A percentile compares a stretch with the other conserved stretches of the same genome.
Conservation (phyloP, 805 yeast species). For the Saccharomyces jurei region DNA sequence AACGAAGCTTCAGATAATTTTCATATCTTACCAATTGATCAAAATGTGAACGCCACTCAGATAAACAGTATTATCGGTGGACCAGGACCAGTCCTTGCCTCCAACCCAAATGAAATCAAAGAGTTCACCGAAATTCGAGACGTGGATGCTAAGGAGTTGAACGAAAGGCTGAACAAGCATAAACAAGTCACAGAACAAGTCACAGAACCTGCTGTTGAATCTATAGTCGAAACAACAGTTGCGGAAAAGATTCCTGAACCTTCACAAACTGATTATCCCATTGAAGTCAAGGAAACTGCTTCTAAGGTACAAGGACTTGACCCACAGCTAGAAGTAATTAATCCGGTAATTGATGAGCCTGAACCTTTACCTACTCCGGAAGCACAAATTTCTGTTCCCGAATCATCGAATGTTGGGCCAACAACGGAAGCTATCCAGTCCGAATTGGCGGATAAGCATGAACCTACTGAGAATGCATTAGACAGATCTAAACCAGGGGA, state of each 20-base stretch:
- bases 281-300: slow-evolving; percentile 1
- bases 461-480: background rate
- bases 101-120: slow-evolving; percentile 52
- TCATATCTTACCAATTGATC: slow-evolving; percentile 38
- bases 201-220: slow-evolving; percentile 4
- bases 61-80: slow-evolving; percentile 47
- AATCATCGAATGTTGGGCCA: background rate
- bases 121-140: slow-evolving; percentile 53
- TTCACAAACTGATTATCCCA: slow-evolving; percentile 5
- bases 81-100: slow-evolving; percentile 55
- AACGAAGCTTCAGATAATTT: slow-evolving; percentile 12
- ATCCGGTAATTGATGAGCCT: background rate
- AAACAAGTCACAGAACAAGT: slow-evolving; percentile 4
- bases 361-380: background rate
- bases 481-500: background rate
- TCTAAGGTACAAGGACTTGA: background rate
- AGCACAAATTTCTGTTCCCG: background rate
- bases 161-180: slow-evolving; percentile 33
- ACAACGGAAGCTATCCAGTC: background rate
- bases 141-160: slow-evolving; percentile 53
- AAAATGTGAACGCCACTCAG: slow-evolving; percentile 30
- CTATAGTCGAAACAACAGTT: background rate
- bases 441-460: slow-evolving; percentile 1
- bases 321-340: background rate
- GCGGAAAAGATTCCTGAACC: slow-evolving; percentile 2